Base-by-base conservation (phyloP, 495 filamentous ascomycete species). In the Trichocladium antarcticum region DNA sequence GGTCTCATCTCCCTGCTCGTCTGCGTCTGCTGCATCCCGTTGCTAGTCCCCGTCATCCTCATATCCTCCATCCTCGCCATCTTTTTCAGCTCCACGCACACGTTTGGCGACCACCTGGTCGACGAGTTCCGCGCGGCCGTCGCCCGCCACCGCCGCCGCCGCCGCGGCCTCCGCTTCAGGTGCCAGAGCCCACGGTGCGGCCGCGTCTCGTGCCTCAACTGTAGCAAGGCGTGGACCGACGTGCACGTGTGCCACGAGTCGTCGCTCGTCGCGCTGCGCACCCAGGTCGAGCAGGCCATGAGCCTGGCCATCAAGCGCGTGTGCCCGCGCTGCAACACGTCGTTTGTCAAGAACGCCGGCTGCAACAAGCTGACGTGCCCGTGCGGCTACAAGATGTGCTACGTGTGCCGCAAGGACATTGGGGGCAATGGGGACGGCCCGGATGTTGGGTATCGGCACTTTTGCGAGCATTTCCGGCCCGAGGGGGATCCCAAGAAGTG, bases 381-480 rank as follows among this genome's bases (percentile, higher is more conserved):
- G n/a, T 98, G 92, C 63, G 89, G 92, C 0, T 98, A 96, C 66
- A 82, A 83, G 50, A 98, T 98, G 92, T 98, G 92, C 68, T 96
- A 94, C 52, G 76, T 94, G 35, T 94, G 85, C 60, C 83, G 85
- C 21, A 74, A 74, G 55, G 73, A 79, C 56, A 76, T 79, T 42
- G 70, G 68, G 37, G 69, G 56, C 38, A 60, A 65, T 10, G 71
- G 67, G 44, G 74, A 75, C 50, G 72, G 72, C 1, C 76, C 85
- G 55, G 58, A 65, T 15, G 58, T 49, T 2, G 84, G 89, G 6
- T 96, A 98, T 58, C 67, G 76, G 21, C 92, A 98, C 64, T 98
- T 95, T 57, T 98, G 92, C 61, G 79, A 95, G 56, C 92, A 98
- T 65, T 96, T 98, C 64, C 74, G 92, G n/a, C 83, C 85, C 0